Evolutionary conservation across 768 basidiomycete species (phyloP), one percentile per base, ranked within the genome.

Genomic region (Rhodotorula diobovata): DNA sequence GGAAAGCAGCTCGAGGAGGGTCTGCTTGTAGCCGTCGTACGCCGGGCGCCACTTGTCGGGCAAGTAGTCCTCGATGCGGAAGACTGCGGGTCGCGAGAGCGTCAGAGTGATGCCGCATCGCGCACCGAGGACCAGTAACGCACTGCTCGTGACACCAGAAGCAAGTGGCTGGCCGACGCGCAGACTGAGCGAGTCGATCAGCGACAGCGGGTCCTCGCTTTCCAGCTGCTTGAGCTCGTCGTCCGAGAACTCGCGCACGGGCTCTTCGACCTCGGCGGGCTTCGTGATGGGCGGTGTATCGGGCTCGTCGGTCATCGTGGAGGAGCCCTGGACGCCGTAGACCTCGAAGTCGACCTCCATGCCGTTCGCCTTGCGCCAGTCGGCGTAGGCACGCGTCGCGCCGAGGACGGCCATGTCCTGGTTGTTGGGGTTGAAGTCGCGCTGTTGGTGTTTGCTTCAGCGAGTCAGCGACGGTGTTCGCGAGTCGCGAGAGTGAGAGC

Each of bases 371-470:
- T 43, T n/a, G 50, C 67, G 62, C 78, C 78, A 79, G 35, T 82
- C 87, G 79, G 93, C 90, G 88, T 91, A 98, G 23, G 93, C 94
- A 58, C 93, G 87, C 25, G 97, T 93, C 28, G 95, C 94, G 76
- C 95, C 94, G 39, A 96, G 86, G 59, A 98, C 95, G 4, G 93
- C 93, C 95, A 99, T 98, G 79, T 99, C 95, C 79, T 97, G 95
- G 81, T 97, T 97, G 80, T 99, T 99, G 25, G 95, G 95, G 80
- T 99, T 99, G 82, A 96, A 97, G 9, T 89, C 88, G 18, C 86
- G 85, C 32, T 91, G 85, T 12, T 20, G 20, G 23, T 35, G n/a
- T n/a, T n/a, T n/a, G n/a, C n/a, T n/a, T n/a, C n/a, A n/a, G n/a
- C n/a, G 1, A 32, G 45, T 46, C 23, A 41, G 35, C 12, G 14